Base-by-base conservation (phyloP, 1,139 yeast species). In the Nakaseomyces uthaithaninus region DNA sequence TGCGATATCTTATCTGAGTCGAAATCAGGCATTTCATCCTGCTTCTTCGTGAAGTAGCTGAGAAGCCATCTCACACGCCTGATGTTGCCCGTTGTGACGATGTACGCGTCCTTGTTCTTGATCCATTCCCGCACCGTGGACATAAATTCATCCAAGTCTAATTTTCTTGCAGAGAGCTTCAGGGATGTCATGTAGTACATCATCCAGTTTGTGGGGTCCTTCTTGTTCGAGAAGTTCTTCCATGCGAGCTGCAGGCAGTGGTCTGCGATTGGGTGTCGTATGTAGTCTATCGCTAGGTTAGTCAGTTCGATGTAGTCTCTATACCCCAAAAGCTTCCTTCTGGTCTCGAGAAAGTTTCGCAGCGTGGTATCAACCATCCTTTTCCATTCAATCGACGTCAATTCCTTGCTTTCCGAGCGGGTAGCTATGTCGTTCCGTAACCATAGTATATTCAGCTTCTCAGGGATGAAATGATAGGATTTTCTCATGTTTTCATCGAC, bases 381-480 rank as follows among this genome's bases (percentile, higher is more conserved):
- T 14, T 26, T 28, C 28, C 33, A 25, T 20, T 40, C 46, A 6
- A 36, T 22, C 20, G 27, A 26, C 10, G 37, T 17, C 7, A 30
- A 30, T 5, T 20, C 25, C 12, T 31, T 31, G 20, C 35, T 24
- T 20, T 36, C 26, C 6, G 40, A 30, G 12, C 33, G 25, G 8
- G 36, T 30, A 10, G 30, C n/a, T 5, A 49, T 40, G 15, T 45
- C 45, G 18, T 48, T 38, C 18, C 49, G 44, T 12, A 55, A 38
- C 54, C 54, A 51, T 12, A 54, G 33, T n/a, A 55, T 49, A 15
- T 49, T 49, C 3, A 54, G 37, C 28, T 52, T 54, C 15, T 49
- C 19, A 1, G 59, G 60, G 10, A 38, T 15, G 34, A 17, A 33
- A 17, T 45, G 43, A 35, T 43, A 48, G 11, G 44, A 41, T 2